Evolutionary conservation across 352 stramenopile genomes (phyloP), one percentile per base, ranked within the genome.

Genomic region (Phytophthora pseudosyringae): DNA sequence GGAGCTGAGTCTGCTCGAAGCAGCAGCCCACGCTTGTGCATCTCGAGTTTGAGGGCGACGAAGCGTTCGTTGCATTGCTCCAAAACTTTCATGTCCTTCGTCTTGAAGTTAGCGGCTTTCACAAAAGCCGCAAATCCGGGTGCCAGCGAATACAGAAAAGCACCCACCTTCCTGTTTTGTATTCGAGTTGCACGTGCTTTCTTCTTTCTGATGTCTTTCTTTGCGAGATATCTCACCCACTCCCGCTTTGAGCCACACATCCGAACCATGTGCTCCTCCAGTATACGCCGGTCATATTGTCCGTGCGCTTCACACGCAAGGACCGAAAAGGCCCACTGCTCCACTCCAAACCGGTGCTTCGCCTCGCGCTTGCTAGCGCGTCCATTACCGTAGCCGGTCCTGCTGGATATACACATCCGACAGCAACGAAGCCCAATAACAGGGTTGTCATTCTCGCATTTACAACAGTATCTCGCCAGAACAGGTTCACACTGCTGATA

Each of bases 391-490:
- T 11, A 8, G 39, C 26, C 4, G 3, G 5, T 51, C 36, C 25
- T 15, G 26, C 12, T 18, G 36, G 36, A 41, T 15, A 41, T 5
- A 45, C 45, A 52, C 11, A 15, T 13, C 15, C 45, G 45, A 39
- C 45, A 52, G 10, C 39, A 21, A 12, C 45, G 13, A 26, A 11
- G n/a, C 0, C 3, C 8, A 39, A 52, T 26, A 13, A 52, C 54
- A 8, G 64, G 69, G 40, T 59, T 73, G 51, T 77, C 69, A 46
- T 74, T 61, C 48, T 77, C 69, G 39, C 69, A 77, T 21, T 49
- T 40, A 38, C 64, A 68, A 44, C 64, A 77, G 29, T 51, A 57
- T 4, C 16, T 48, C 15, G 47, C 55, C 32, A 76, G 29, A 29
- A 53, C 10, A 2, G 48, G 33, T 16, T 73, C 50, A 50, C 69